Evolutionary conservation across 2,329 filamentous ascomycete genomes (phyloP).

Genomic region (Pseudocercospora crystallina): DNA sequence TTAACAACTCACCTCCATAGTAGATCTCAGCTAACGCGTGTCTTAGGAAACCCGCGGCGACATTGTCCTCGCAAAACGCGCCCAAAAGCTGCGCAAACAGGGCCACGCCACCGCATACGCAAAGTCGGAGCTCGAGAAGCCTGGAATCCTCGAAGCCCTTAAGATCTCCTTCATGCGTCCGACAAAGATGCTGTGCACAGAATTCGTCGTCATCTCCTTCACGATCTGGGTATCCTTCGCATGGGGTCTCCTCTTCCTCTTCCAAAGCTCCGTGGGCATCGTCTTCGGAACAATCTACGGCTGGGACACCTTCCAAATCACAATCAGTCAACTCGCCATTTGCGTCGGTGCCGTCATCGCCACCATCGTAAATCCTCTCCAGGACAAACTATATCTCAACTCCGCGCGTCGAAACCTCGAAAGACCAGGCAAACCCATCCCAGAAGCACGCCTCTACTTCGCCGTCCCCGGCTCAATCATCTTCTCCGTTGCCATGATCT

Average conservation of each 20-base stretch:
- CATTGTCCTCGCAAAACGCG: conserved; percentile 38
- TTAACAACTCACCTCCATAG: too few relatives aligned
- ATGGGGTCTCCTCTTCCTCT: conserved; percentile 46
- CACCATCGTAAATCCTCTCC: conserved; percentile 35
- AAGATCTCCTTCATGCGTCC: conserved; percentile 32
- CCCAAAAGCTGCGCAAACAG: conserved; percentile 23
- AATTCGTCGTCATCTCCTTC: conserved; percentile 31
- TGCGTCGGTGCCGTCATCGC: conserved; percentile 44
- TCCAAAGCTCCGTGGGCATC: conserved; percentile 44
- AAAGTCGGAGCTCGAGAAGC: conserved; percentile 25
- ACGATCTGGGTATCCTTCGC: conserved; percentile 47
- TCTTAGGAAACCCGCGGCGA: conserved; percentile 38
- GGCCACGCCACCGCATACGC: conserved; percentile 25
- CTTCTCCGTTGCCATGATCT: conserved; percentile 47
- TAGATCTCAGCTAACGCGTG: too few relatives aligned
- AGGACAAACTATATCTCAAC: conserved; percentile 42
- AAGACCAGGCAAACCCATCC: conserved; percentile 31
- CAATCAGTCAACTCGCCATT: conserved; percentile 43
- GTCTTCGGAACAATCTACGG: conserved; percentile 39
- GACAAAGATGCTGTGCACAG: conserved; percentile 28
- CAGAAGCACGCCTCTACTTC: conserved; percentile 45
- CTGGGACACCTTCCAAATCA: conserved; percentile 39
- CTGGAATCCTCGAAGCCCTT: conserved; percentile 19
- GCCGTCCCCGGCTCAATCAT: conserved; percentile 44
- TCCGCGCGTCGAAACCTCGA: conserved; percentile 33